These are phyloP conservation scores for Diplodia scrobiculata DNA, from an alignment of 2,329 filamentous ascomycete genomes.

Conservation along the genomic window DNA sequence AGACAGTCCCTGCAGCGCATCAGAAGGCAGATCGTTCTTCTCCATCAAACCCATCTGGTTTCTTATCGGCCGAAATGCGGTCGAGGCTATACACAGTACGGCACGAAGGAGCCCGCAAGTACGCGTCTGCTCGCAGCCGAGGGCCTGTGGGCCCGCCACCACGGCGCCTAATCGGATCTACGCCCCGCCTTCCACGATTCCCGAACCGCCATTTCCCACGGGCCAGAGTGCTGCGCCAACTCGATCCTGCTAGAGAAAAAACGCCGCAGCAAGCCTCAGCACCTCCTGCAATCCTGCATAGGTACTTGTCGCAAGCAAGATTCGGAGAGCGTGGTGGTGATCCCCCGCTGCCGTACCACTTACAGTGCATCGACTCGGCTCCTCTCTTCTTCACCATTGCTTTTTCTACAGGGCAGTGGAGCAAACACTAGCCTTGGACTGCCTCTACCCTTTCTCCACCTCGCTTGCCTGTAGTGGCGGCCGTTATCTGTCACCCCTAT, in stretches of 20 bases:
- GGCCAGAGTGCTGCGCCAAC: not conserved
- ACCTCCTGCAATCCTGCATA: not conserved
- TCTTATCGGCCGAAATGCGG: not conserved
- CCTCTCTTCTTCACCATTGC: not conserved
- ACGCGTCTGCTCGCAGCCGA: constrained; percentile 6
- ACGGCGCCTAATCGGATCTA: constrained; percentile 19
- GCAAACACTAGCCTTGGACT: not conserved
- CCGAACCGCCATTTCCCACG: not conserved
- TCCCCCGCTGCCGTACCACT: not conserved
- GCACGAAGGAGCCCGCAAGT: not conserved
- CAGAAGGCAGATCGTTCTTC: not conserved
- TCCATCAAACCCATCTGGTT: not conserved
- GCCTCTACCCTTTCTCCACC: not conserved
- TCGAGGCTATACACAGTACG: not conserved
- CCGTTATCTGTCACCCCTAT: not conserved
- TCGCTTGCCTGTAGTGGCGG: not conserved
- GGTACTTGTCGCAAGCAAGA: not conserved
- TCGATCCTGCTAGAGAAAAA: not conserved
- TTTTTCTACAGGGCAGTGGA: not conserved
- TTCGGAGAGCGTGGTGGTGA: not conserved
- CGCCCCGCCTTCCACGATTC: not conserved
- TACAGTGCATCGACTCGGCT: not conserved
- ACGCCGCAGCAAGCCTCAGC: not conserved
- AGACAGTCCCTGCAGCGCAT: not conserved
- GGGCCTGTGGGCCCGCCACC: not conserved